phyloP scores from a whole-genome alignment of 2,329 filamentous ascomycete species.

The Xylariaceae sp. region DNA sequence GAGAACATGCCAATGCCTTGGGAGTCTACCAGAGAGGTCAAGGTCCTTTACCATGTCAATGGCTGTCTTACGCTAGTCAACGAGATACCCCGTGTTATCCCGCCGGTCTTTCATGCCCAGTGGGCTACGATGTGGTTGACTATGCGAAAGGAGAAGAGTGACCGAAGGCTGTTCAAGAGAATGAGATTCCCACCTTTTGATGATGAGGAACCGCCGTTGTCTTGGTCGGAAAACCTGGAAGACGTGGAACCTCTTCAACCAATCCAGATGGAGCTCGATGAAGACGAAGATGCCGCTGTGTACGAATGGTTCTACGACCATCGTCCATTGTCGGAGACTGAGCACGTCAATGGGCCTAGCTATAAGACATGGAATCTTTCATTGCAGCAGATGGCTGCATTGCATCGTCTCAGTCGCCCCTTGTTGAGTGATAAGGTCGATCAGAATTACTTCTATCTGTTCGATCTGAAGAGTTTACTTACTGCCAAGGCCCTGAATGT shows the following conservation, averaged over 20 bases:
- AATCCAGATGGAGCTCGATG: conserved; percentile 97
- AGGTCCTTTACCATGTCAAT: conserved; percentile 97
- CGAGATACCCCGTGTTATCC: conserved; percentile 92
- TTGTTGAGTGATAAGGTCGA: conserved; percentile 88
- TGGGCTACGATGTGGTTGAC: conserved; percentile 99
- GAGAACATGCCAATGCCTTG: conserved; percentile 99
- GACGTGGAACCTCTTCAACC: conserved; percentile 96
- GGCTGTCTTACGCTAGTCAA: conserved; percentile 96
- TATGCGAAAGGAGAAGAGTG: conserved; percentile 97
- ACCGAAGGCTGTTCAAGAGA: conserved; percentile 91
- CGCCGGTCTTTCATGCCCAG: conserved; percentile 95
- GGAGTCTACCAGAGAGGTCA: conserved; percentile 94
- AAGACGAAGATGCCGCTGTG: conserved; percentile 84
- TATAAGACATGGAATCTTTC: conserved; percentile 95
- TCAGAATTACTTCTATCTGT: conserved; percentile 97
- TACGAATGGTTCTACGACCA: conserved; percentile 98
- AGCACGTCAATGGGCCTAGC: conserved; percentile 92
- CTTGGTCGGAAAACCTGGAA: conserved; percentile 98
- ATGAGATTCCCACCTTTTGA: conserved; percentile 99
- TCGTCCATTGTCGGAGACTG: conserved; percentile 79
- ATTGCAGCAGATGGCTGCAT: conserved; percentile 89
- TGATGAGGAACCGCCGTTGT: conserved; percentile 94
- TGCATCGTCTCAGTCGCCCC: conserved; percentile 87
- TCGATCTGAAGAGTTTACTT: conserved; percentile 89
- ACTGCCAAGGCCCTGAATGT: conserved; percentile 97